Evolutionary conservation across 2,329 filamentous ascomycete genomes (phyloP).

Genomic region (Aspergillus ochraceoroseus): DNA sequence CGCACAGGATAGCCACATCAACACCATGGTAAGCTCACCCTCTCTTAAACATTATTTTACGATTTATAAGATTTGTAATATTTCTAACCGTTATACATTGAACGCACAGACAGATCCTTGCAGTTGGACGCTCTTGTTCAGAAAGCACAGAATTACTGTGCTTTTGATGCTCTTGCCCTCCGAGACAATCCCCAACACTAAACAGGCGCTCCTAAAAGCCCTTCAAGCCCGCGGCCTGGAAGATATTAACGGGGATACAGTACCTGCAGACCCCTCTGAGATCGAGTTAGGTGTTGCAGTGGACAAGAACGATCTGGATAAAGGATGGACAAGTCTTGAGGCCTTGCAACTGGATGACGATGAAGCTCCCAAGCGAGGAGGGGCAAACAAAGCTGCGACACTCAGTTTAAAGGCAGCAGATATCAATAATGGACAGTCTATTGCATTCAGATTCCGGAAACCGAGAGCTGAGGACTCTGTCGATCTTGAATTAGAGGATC

Average conservation of each 20-base stretch:
- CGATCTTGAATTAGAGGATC: conserved; percentile 30
- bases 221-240: conserved; percentile 46
- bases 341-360: conserved; percentile 26
- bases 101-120: conserved; percentile 39
- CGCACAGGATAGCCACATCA: conserved; percentile 8
- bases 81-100: neutral
- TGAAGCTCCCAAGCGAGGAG: conserved; percentile 25
- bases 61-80: too few relatives aligned
- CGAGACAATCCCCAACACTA: conserved; percentile 54
- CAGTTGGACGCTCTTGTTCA: conserved; percentile 65
- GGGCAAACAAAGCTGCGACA: conserved; percentile 27
- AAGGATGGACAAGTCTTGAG: conserved; percentile 48
- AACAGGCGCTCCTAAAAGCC: conserved; percentile 54
- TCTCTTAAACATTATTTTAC: too few relatives aligned
- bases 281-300: conserved; percentile 47
- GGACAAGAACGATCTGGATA: conserved; percentile 46
- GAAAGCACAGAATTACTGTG: conserved; percentile 66
- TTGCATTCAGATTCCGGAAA: conserved; percentile 37
- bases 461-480: conserved; percentile 13
- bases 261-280: conserved; percentile 39
- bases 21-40: conserved; percentile 17
- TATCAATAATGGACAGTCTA: conserved; percentile 28
- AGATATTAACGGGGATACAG: conserved; percentile 36
- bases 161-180: conserved; percentile 61
- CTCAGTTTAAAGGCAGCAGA: conserved; percentile 28